Conservation (phyloP, 1,139 yeast genomes). For the Sugiyamaella grinbergsii region DNA sequence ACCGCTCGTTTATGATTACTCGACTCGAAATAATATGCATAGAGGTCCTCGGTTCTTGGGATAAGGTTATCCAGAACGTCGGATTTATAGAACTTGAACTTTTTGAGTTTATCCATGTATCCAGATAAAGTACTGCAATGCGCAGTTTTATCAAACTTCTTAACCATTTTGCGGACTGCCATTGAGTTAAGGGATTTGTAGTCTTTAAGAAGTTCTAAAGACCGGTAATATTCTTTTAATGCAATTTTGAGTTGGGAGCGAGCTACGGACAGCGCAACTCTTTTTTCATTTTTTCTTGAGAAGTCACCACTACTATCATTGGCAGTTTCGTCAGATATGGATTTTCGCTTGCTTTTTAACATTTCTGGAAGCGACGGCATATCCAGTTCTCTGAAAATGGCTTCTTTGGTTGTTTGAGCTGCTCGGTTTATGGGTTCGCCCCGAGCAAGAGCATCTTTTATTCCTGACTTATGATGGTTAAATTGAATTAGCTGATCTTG, state of each 20-base stretch:
- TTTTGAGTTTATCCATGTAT: slow-evolving; percentile 62
- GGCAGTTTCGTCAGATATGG: slow-evolving; percentile 15
- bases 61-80: slow-evolving; percentile 66
- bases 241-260: slow-evolving; percentile 76
- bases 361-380: slow-evolving; percentile 41
- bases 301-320: slow-evolving; percentile 20
- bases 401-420: slow-evolving; percentile 29
- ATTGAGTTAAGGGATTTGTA: slow-evolving; percentile 79
- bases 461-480: slow-evolving; percentile 50
- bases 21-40: slow-evolving; percentile 65
- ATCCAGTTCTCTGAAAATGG: slow-evolving; percentile 34
- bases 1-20: slow-evolving; percentile 74
- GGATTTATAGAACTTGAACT: slow-evolving; percentile 62
- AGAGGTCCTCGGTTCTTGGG: slow-evolving; percentile 66
- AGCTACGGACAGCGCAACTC: slow-evolving; percentile 62
- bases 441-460: slow-evolving; percentile 22
- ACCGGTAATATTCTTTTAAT: slow-evolving; percentile 74
- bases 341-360: slow-evolving; percentile 18
- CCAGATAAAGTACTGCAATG: slow-evolving; percentile 50
- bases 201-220: slow-evolving; percentile 74
- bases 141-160: slow-evolving; percentile 82
- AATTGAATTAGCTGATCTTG: slow-evolving; percentile 70
- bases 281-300: slow-evolving; percentile 20
- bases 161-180: slow-evolving; percentile 84
- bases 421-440: slow-evolving; percentile 29